A percentile compares a stretch with the other conserved stretches of the same genome.
Evolutionary conservation across 805 yeast species (phyloP).

Genomic region (Pichia nanzhaoensis): DNA sequence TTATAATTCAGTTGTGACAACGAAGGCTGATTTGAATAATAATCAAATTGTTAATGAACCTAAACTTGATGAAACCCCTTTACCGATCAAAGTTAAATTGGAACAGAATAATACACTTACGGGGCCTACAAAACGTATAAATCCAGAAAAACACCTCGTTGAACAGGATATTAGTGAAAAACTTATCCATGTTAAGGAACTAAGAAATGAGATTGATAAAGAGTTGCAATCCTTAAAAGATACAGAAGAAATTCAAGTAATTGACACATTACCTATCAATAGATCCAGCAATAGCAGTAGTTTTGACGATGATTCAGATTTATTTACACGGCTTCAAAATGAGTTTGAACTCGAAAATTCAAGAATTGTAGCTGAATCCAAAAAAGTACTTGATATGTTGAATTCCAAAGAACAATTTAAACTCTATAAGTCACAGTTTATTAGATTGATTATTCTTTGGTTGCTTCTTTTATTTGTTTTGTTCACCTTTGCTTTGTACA

Average conservation of each 20-base stretch:
- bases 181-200: background rate
- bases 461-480: background rate
- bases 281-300: background rate
- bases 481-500: constrained; percentile 20
- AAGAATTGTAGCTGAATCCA: constrained; percentile 21
- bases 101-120: background rate
- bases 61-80: background rate
- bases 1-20: background rate
- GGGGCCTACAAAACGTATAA: constrained; percentile 1
- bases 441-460: constrained; percentile 3
- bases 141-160: background rate
- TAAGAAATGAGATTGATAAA: constrained; percentile 2
- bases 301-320: constrained; percentile 6
- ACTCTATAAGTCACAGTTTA: constrained; percentile 6
- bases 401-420: constrained; percentile 3
- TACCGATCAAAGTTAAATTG: background rate
- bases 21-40: background rate
- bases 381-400: constrained; percentile 15
- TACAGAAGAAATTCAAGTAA: background rate
- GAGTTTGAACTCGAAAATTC: constrained; percentile 21
- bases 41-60: background rate
- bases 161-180: constrained; percentile 5
- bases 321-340: constrained; percentile 16
- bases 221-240: background rate
- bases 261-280: background rate